Evolutionary conservation across 2,329 filamentous ascomycete species (phyloP).

Genomic region (Venturia asperata): DNA sequence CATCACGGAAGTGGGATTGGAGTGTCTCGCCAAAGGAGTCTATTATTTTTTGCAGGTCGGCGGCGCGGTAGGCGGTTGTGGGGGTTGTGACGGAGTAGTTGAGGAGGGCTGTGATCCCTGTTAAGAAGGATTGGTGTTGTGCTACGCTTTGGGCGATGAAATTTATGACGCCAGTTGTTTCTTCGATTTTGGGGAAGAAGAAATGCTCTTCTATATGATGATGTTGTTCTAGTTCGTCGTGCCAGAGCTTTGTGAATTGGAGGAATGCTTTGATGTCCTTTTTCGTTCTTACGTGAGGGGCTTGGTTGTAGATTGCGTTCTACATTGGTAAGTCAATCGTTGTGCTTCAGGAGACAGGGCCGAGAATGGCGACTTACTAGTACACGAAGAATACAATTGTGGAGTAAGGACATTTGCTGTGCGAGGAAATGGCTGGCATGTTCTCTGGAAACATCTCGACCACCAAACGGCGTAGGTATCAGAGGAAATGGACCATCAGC

Average conservation of each 20-base stretch:
- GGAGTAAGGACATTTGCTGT: slow-evolving; percentile 21
- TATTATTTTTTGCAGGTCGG: slow-evolving; percentile 21
- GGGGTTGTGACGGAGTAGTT: slow-evolving; percentile 23
- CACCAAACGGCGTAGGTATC: slow-evolving; percentile 16
- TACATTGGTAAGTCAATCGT: neutral
- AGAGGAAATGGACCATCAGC: slow-evolving; percentile 17
- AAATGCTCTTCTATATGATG: slow-evolving; percentile 29
- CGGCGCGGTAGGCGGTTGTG: slow-evolving; percentile 20
- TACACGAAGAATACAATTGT: slow-evolving; percentile 33
- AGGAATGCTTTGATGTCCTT: slow-evolving; percentile 27
- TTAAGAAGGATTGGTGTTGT: slow-evolving; percentile 29
- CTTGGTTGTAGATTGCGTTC: slow-evolving; percentile 32
- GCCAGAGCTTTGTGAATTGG: slow-evolving; percentile 29
- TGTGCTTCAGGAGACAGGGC: neutral
- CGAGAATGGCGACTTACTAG: slow-evolving; percentile 20
- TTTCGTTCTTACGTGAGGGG: slow-evolving; percentile 23
- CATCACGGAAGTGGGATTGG: slow-evolving; percentile 24
- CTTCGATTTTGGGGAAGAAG: slow-evolving; percentile 30
- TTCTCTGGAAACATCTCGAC: slow-evolving; percentile 10
- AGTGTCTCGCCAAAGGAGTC: slow-evolving; percentile 23
- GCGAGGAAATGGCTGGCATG: slow-evolving; percentile 14
- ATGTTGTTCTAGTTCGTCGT: slow-evolving; percentile 29
- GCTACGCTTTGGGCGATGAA: slow-evolving; percentile 31
- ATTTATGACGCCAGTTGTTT: slow-evolving; percentile 1
- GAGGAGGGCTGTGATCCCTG: slow-evolving; percentile 27